Evolutionary conservation across 768 basidiomycete species (phyloP), one percentile per base, ranked within the genome.

Genomic region (Rhizopogon salebrosus): DNA sequence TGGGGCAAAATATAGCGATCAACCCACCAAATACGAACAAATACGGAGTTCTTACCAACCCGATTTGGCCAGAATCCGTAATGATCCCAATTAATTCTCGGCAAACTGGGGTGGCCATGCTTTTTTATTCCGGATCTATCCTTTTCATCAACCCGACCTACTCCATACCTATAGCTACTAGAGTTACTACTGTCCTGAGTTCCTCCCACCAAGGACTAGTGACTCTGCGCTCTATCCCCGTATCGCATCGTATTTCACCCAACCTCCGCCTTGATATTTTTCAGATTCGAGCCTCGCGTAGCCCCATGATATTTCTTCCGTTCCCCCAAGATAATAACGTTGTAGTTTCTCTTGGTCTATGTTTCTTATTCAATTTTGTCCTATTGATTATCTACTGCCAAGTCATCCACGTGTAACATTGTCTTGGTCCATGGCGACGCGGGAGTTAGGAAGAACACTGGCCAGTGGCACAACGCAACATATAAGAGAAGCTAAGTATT

Each of bases 1-100:
- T 63, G 39, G 59, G 38, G 26, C 26, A 52, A 64, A 67, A 68
- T 60, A 51, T 54, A 55, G 54, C 52, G 65, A 66, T 60, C 59
- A 61, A 62, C 48, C 7, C 20, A 4, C 10, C 55, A 70, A 68
- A 68, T 13, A 68, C 0, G 0, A 0, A 10, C 60, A 70, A 68
- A 68, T 22, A 68, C 2, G 11, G 41, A 42, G 42, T 53, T 43
- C 38, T 26, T 9, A n/a, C 4, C 39, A 57, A 53, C n/a, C 35
- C 16, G n/a, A 46, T 51, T 36, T 41, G 20, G 59, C 55, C 49
- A 52, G 48, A 61, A 64, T 62, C 31, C 68, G 51, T 16, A 65
- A 62, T 36, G 48, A 38, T 29, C 36, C 22, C 35, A 57, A 63
- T 37, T 51, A 52, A 62, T 66, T 62, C 67, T 49, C 65, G 65